phyloP scores from a whole-genome alignment of 768 basidiomycete species.

The Tephrocybe sp. region DNA sequence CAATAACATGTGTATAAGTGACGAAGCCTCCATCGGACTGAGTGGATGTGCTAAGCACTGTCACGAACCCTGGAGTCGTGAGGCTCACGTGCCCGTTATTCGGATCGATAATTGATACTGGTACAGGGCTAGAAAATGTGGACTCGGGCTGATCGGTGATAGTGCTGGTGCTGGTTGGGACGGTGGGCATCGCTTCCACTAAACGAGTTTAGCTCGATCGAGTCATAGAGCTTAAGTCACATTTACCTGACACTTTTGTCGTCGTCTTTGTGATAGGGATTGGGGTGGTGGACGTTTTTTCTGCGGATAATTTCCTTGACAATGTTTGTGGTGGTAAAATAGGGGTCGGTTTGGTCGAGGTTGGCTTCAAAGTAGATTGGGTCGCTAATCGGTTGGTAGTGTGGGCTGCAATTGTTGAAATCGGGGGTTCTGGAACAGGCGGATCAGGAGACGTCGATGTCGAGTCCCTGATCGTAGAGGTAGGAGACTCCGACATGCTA shows the following conservation, averaged over 20 bases:
- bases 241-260: conserved; percentile 10
- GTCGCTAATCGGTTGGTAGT: neutral
- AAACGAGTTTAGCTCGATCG: neutral
- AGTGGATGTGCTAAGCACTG: conserved; percentile 44
- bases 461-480: neutral
- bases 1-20: conserved; percentile 51
- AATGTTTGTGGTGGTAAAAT: neutral
- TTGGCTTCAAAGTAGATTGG: neutral
- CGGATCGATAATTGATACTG: conserved; percentile 37
- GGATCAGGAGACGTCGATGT: neutral
- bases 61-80: conserved; percentile 44
- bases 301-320: neutral
- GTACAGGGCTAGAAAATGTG: conserved; percentile 42
- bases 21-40: conserved; percentile 40
- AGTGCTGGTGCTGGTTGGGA: conserved; percentile 34
- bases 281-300: neutral
- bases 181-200: conserved; percentile 8
- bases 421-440: neutral
- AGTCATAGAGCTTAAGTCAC: neutral
- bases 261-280: conserved; percentile 1
- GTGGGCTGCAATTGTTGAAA: neutral
- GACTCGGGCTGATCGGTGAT: conserved; percentile 38
- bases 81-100: conserved; percentile 35
- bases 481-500: neutral
- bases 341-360: neutral